phyloP scores from a whole-genome alignment of 2,329 filamentous ascomycete genomes.

The Claviceps sp. region DNA sequence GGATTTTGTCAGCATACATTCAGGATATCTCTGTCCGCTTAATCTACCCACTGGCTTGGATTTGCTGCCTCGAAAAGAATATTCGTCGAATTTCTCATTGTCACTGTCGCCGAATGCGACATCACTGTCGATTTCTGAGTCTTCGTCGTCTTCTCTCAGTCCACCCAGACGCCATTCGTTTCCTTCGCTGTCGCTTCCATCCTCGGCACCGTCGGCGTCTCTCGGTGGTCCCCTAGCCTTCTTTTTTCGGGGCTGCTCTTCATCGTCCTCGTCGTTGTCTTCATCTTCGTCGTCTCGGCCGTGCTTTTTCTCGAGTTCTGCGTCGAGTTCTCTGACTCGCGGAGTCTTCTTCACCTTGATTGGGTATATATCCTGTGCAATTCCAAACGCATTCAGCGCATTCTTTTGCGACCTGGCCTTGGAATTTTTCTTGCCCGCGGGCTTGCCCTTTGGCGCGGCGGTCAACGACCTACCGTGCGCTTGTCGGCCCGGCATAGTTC shows the following conservation, averaged over 20 bases:
- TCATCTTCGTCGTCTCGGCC: constrained; percentile 30
- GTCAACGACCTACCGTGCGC: constrained; percentile 41
- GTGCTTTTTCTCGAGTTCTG: constrained; percentile 31
- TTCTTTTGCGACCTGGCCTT: constrained; percentile 36
- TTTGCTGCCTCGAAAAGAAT: constrained; percentile 39
- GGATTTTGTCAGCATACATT: background rate
- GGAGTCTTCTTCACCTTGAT: constrained; percentile 33
- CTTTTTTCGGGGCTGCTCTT: constrained; percentile 30
- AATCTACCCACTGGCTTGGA: constrained; percentile 15
- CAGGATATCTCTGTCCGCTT: background rate
- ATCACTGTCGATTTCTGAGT: constrained; percentile 52
- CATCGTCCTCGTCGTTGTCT: constrained; percentile 30
- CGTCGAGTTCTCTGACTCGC: constrained; percentile 38
- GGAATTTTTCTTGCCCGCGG: constrained; percentile 24
- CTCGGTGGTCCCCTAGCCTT: constrained; percentile 29
- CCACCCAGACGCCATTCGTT: constrained; percentile 71
- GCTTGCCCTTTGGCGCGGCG: constrained; percentile 21
- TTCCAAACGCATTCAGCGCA: constrained; percentile 43
- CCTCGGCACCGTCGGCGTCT: constrained; percentile 47
- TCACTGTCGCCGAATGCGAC: constrained; percentile 85
- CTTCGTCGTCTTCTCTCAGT: constrained; percentile 41
- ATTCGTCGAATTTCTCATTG: constrained; percentile 71
- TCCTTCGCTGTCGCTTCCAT: constrained; percentile 73
- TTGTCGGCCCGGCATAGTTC: constrained; percentile 42
- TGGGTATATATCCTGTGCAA: constrained; percentile 39